phyloP scores from a whole-genome alignment of 257 asterid species.

The Haberlea rhodopensis region DNA sequence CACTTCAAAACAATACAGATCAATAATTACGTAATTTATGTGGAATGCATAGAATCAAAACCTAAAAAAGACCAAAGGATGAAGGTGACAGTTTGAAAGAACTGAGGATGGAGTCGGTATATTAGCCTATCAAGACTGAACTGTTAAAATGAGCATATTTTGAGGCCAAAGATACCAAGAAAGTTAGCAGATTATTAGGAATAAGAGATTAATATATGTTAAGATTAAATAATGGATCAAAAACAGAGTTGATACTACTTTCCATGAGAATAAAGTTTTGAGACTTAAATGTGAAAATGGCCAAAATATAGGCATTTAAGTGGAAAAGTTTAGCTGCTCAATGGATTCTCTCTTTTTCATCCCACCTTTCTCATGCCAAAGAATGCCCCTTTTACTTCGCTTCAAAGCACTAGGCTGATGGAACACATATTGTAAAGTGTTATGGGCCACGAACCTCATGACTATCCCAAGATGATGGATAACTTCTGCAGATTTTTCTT shows the following conservation, averaged over 20 bases:
- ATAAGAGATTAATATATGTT: neutral
- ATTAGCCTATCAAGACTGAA: neutral
- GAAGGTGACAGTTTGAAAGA: neutral
- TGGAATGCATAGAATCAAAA: constrained; percentile 2
- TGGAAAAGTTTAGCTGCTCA: constrained; percentile 16
- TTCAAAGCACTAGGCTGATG: constrained; percentile 11
- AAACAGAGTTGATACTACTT: neutral
- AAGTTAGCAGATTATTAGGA: neutral
- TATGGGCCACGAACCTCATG: too few species aligned
- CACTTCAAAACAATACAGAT: constrained; percentile 14
- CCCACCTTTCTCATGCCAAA: constrained; percentile 22
- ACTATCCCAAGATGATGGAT: too few species aligned
- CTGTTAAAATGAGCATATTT: neutral
- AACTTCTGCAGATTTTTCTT: too few species aligned
- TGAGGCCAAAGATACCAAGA: constrained; percentile 6
- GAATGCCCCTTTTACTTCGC: constrained; percentile 17
- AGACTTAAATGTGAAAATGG: neutral
- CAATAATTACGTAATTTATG: neutral
- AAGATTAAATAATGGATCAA: neutral
- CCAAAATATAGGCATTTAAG: constrained; percentile 1
- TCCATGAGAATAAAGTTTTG: constrained; percentile 7
- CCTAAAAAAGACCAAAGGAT: neutral
- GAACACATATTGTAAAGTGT: too few species aligned
- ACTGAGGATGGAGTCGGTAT: neutral
- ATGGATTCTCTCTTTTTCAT: constrained; percentile 28